phyloP scores from a whole-genome alignment of 108 stramenopile genomes.

The Mayamaea pseudoterrestris region DNA sequence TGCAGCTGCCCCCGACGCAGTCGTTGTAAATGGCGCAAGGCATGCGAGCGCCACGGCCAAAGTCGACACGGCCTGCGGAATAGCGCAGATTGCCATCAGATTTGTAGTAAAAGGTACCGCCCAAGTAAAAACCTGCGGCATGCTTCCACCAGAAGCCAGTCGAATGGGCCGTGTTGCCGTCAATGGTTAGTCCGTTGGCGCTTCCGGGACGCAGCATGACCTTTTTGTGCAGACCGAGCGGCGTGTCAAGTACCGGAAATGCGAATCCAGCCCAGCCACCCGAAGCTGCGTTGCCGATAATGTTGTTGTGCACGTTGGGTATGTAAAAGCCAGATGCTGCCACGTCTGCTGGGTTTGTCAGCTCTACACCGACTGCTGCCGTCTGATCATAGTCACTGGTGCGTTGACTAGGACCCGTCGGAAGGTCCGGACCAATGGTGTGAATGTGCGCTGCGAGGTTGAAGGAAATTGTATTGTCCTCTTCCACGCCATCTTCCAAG shows the following conservation, averaged over 20 bases:
- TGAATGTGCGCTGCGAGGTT: constrained; percentile 45
- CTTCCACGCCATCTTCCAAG: constrained; percentile 41
- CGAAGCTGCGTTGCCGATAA: constrained; percentile 30
- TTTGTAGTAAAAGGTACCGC: constrained; percentile 32
- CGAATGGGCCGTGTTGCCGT: constrained; percentile 29
- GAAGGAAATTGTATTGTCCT: constrained; percentile 23
- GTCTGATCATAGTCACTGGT: constrained; percentile 7
- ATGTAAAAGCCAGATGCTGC: constrained; percentile 32
- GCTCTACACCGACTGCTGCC: no score
- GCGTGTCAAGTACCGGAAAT: constrained; percentile 14
- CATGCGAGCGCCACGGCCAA: background rate
- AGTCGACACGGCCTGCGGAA: constrained; percentile 12
- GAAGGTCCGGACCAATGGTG: constrained; percentile 12
- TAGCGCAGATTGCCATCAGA: constrained; percentile 14
- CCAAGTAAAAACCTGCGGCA: constrained; percentile 29
- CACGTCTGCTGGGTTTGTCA: constrained; percentile 25
- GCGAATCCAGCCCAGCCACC: constrained; percentile 39
- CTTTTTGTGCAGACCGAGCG: constrained; percentile 12
- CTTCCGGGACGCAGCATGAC: constrained; percentile 8
- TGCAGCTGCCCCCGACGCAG: no score
- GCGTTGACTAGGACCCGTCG: constrained; percentile 11
- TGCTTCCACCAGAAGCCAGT: constrained; percentile 28
- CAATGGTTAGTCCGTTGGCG: constrained; percentile 6
- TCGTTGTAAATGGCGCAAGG: constrained; percentile 10
- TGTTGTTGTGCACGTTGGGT: constrained; percentile 29